Evolutionary conservation across 2,329 filamentous ascomycete genomes (phyloP), one percentile per base, ranked within the genome.

Genomic region (Sclerotinia trifoliorum): DNA sequence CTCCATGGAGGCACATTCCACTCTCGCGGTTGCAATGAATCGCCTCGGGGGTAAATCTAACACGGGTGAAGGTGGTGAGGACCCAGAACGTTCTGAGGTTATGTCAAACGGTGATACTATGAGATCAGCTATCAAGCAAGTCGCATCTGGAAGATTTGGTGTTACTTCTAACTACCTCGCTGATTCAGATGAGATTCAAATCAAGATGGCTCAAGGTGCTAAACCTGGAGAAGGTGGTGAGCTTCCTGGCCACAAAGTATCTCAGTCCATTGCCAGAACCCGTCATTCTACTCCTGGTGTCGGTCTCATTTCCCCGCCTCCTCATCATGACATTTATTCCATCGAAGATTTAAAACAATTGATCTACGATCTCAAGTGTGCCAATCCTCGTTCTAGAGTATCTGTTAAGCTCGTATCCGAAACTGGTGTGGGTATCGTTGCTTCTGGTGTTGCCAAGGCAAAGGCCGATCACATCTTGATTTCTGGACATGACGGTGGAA

Each of bases 171-270:
- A 93, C 78, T 98, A 97, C 78, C 87, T 98, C 21, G 93, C 94
- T 62, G 94, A 98, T 79, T 92, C 94, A 24, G 94, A 98, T 77
- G 94, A 98, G 81, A 84, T 98, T 57, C 94, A 98, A 80, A 98
- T 98, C 82, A 98, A 98, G 87, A 98, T 98, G 94, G 94, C 94
- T 13, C 94, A 98, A 81, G 94, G 94, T 79, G 94, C 94, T 71
- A 98, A 98, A 86, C 94, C 94, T 68, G 94, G 94, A 80, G 94
- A 98, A 81, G 94, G 94, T 83, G 94, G 94, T 86, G 94, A 98
- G 81, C 87, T 98, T 77, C 94, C 94, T 62, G 94, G 94, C 52
- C 93, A 97, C 85, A 98, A 98, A 83, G 94, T 98, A 39, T 95
- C 94, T 70, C 92, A 92, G 77, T 92, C 93, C 8, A 98, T 98